Conservation (phyloP, 2,329 filamentous ascomycete species). For the Apiospora malaysiana region DNA sequence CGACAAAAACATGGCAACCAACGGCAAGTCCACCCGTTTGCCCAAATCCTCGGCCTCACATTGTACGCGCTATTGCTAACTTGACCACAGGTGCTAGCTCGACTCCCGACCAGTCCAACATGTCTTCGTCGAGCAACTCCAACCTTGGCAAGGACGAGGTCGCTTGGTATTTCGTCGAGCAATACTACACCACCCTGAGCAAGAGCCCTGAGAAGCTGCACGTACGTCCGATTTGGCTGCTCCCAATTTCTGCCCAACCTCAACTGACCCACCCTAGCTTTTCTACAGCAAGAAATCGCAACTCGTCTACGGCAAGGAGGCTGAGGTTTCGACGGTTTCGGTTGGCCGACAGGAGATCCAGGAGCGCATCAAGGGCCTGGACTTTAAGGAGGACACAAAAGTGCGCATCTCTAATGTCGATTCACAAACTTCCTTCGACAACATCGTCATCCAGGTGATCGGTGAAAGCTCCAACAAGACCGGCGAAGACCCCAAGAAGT, state of each 20-base stretch:
- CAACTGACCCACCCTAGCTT: conserved; percentile 54
- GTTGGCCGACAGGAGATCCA: conserved; percentile 93
- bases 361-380: conserved; percentile 89
- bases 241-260: not conserved
- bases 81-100: conserved; percentile 41
- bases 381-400: conserved; percentile 92
- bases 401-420: conserved; percentile 98
- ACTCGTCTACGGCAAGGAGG: conserved; percentile 90
- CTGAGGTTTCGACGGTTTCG: conserved; percentile 84
- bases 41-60: conserved; percentile 46
- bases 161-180: conserved; percentile 99
- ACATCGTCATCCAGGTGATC: conserved; percentile 97
- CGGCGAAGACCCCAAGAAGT: conserved; percentile 84
- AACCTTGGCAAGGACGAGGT: conserved; percentile 86
- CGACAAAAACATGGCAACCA: conserved; percentile 57
- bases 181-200: conserved; percentile 98
- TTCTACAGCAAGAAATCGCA: conserved; percentile 98
- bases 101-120: conserved; percentile 38
- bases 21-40: conserved; percentile 56
- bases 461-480: conserved; percentile 96
- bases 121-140: conserved; percentile 40
- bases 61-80: conserved; percentile 37
- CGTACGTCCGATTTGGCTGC: conserved; percentile 50
- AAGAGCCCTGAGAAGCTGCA: conserved; percentile 93
- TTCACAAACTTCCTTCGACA: conserved; percentile 88